A percentile compares a stretch with the other conserved stretches of the same genome.
These are phyloP conservation scores for Ogataea wickerhamii DNA, from an alignment of 805 yeast species.

Conservation along the genomic window DNA sequence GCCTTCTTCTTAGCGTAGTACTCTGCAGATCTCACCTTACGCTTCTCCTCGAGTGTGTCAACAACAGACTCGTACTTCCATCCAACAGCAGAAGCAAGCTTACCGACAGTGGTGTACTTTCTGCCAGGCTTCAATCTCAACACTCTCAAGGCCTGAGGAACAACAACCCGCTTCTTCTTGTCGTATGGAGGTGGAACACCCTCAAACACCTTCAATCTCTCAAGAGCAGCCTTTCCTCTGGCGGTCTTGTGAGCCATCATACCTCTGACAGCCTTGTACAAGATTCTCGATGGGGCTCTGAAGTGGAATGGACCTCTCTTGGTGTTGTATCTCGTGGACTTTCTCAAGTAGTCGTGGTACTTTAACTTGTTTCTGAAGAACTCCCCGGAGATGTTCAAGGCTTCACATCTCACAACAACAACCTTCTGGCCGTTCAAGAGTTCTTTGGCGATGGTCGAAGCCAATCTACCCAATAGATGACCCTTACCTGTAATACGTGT, in stretches of 20 bases:
- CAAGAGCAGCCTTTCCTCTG: slow-evolving; percentile 99
- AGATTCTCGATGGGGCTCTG: slow-evolving; percentile 99
- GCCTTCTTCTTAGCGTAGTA: slow-evolving; percentile 99
- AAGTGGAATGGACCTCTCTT: slow-evolving; percentile 99
- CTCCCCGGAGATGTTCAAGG: slow-evolving; percentile 98
- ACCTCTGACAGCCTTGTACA: slow-evolving; percentile 99
- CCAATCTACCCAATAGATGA: slow-evolving; percentile 99
- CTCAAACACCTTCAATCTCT: slow-evolving; percentile 98
- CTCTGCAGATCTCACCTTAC: slow-evolving; percentile 98
- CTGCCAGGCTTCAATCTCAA: slow-evolving; percentile 99
- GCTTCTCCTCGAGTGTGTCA: slow-evolving; percentile 96
- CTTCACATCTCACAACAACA: slow-evolving; percentile 96
- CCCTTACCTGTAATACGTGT: slow-evolving; percentile 67
- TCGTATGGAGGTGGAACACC: slow-evolving; percentile 99
- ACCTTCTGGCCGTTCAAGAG: slow-evolving; percentile 96
- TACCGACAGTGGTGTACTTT: slow-evolving; percentile 98
- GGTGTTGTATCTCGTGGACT: slow-evolving; percentile 98
- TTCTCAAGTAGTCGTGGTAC: slow-evolving; percentile 99
- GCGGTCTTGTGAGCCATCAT: slow-evolving; percentile 99
- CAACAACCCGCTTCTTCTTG: slow-evolving; percentile 99
- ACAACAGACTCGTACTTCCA: slow-evolving; percentile 99
- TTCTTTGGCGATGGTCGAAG: slow-evolving; percentile 98
- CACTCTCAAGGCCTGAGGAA: slow-evolving; percentile 99
- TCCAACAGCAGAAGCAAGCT: slow-evolving; percentile 94
- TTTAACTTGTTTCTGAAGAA: slow-evolving; percentile 99